Conservation (phyloP, 2,329 filamentous ascomycete genomes). For the Colletotrichum viniferum region DNA sequence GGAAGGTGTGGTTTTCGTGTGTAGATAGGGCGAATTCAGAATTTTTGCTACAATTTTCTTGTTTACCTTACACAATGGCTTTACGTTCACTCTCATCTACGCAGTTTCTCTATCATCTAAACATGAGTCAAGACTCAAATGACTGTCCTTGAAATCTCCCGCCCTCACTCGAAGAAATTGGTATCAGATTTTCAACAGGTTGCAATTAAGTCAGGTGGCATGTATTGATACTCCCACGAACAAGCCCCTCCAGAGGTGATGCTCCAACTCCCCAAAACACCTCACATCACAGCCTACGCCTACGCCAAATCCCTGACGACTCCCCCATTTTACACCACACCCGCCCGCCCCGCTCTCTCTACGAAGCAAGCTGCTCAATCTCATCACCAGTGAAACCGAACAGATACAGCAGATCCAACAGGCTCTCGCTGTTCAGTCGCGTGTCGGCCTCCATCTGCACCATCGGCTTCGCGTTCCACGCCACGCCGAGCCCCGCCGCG, state of each 20-base stretch:
- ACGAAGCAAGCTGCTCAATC: conserved; percentile 50
- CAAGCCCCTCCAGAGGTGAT: neutral
- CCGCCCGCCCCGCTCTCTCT: conserved; percentile 22
- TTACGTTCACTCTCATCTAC: neutral
- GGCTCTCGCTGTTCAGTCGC: conserved; percentile 71
- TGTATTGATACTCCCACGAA: neutral
- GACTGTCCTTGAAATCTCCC: neutral
- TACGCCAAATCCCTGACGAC: neutral
- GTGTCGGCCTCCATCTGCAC: conserved; percentile 80
- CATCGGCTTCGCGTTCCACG: conserved; percentile 83
- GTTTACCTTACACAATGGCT: neutral
- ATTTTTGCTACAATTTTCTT: neutral
- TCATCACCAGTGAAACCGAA: conserved; percentile 75
- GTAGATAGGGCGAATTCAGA: conserved; percentile 23
- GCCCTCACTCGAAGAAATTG: neutral
- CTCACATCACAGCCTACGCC: neutral
- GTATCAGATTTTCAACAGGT: neutral
- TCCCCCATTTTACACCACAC: neutral
- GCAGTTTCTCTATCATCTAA: neutral
- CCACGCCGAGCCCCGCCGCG: conserved; percentile 76
- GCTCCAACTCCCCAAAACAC: neutral
- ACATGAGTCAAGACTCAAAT: neutral
- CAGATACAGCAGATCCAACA: conserved; percentile 75
- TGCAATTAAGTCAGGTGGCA: neutral
- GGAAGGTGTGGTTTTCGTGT: conserved; percentile 13